These are phyloP conservation scores for Fraxinus floribunda DNA, from an alignment of 305 asterid species.

Conservation along the genomic window DNA sequence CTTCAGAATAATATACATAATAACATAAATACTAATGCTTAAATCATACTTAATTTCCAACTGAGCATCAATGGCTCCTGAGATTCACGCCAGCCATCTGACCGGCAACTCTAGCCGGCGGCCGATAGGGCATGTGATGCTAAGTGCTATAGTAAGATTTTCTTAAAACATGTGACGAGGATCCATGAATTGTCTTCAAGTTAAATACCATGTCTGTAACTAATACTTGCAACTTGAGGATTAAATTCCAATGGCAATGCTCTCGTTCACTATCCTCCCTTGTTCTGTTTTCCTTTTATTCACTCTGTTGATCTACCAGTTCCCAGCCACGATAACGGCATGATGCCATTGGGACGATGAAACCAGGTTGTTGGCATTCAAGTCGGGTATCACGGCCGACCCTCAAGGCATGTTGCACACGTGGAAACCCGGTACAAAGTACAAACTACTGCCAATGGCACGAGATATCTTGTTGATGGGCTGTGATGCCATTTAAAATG, in stretches of 20 bases:
- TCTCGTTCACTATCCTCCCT: neutral
- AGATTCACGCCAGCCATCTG: neutral
- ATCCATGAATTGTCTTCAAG: neutral
- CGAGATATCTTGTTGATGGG: neutral
- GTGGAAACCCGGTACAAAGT: constrained; percentile 30
- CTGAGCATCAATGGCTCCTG: neutral
- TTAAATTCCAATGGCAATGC: neutral
- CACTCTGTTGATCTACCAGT: neutral
- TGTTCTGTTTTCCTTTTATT: neutral
- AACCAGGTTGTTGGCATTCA: constrained; percentile 35
- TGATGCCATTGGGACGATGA: constrained; percentile 35
- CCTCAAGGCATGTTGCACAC: constrained; percentile 31
- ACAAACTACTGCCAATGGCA: constrained; percentile 42
- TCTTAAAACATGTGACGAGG: neutral
- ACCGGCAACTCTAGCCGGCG: neutral
- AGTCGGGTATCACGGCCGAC: constrained; percentile 35
- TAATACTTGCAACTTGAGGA: neutral
- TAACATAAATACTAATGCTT: neutral
- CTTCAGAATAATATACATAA: too few relatives aligned
- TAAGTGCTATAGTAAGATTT: neutral
- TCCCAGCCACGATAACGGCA: constrained; percentile 19
- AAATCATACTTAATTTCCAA: neutral
- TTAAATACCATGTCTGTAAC: neutral
- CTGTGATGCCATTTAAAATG: too few relatives aligned
- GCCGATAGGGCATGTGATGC: neutral